Conservation (phyloP, 2,329 filamentous ascomycete genomes). For the Colletotrichum phormii region DNA sequence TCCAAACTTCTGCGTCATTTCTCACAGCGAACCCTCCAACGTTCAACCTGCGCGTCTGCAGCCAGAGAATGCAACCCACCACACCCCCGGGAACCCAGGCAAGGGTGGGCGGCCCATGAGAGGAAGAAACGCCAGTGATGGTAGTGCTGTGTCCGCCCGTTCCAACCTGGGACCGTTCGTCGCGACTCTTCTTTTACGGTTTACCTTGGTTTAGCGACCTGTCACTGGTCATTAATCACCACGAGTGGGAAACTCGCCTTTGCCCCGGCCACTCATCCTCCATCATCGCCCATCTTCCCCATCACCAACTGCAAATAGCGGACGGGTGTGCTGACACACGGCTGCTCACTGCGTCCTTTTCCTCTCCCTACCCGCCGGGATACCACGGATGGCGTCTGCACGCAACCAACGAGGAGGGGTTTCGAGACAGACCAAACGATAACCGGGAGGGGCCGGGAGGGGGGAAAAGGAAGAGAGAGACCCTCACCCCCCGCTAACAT, state of each 20-base stretch:
- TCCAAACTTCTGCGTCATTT: slow-evolving; percentile 21
- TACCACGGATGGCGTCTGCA: slow-evolving; percentile 8
- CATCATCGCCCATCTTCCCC: background rate
- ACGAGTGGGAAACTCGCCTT: background rate
- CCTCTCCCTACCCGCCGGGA: slow-evolving; percentile 4
- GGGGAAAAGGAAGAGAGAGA: background rate
- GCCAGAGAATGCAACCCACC: background rate
- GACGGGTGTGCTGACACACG: background rate
- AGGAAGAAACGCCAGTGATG: background rate
- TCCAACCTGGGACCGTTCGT: slow-evolving; percentile 10
- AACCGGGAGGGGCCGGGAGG: slow-evolving; percentile 1
- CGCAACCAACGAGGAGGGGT: slow-evolving; percentile 3
- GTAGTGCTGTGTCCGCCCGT: slow-evolving; percentile 21
- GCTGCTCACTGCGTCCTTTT: background rate
- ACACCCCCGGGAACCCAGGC: background rate
- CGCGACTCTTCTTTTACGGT: background rate
- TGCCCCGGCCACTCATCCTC: background rate
- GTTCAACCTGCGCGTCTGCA: background rate
- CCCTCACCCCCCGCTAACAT: background rate
- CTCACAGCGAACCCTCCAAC: background rate
- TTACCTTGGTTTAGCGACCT: background rate
- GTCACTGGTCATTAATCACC: background rate
- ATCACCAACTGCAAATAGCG: slow-evolving; percentile 16
- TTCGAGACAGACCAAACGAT: background rate
- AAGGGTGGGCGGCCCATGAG: background rate